phyloP scores from a whole-genome alignment of 2,329 filamentous ascomycete species.

The Epichloe bromicola region DNA sequence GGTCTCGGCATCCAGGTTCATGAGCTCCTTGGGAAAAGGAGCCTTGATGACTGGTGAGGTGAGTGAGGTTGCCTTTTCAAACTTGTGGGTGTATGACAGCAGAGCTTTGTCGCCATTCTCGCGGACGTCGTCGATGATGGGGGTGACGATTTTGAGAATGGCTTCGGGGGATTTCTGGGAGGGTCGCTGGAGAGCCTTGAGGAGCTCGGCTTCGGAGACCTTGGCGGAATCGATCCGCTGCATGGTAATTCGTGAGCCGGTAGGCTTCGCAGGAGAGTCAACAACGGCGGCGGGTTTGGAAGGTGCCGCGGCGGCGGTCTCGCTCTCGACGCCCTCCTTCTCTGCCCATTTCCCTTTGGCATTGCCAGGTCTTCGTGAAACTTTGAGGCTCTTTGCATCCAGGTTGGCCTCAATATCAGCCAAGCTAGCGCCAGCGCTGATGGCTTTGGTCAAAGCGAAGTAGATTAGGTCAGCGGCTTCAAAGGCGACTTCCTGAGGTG shows the following conservation, averaged over 20 bases:
- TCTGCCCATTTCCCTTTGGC: constrained; percentile 88
- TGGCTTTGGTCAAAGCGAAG: constrained; percentile 84
- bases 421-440: constrained; percentile 70
- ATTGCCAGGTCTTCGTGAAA: constrained; percentile 84
- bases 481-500: constrained; percentile 74
- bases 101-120: constrained; percentile 76
- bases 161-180: constrained; percentile 95
- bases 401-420: constrained; percentile 86
- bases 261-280: constrained; percentile 21
- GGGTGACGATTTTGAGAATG: constrained; percentile 80
- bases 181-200: constrained; percentile 68
- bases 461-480: constrained; percentile 94
- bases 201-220: constrained; percentile 50
- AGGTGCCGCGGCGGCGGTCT: constrained; percentile 21
- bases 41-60: constrained; percentile 81
- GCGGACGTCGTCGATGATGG: constrained; percentile 82
- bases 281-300: constrained; percentile 17
- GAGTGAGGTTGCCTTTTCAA: constrained; percentile 87
- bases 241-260: constrained; percentile 60
- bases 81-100: constrained; percentile 91
- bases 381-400: constrained; percentile 88
- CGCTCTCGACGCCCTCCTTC: constrained; percentile 55
- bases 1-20: constrained; percentile 74
- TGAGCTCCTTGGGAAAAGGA: constrained; percentile 73
- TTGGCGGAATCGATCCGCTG: constrained; percentile 58